Evolutionary conservation across 768 basidiomycete genomes (phyloP), one percentile per base, ranked within the genome.

Genomic region (Chalciporus chontae): DNA sequence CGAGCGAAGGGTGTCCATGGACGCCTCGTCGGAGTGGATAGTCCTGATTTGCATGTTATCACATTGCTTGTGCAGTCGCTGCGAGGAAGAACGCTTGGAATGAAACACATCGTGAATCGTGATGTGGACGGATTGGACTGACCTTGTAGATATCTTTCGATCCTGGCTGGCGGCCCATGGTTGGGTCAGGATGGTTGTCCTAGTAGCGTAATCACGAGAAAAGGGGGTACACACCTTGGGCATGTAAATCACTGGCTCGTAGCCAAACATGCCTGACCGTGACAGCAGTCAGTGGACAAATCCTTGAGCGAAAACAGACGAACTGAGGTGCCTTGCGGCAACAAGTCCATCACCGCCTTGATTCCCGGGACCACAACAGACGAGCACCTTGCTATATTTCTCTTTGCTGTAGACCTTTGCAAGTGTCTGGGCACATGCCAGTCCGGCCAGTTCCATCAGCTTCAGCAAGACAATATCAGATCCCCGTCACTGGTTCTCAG

Each of bases 311-410:
- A 34, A n/a, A 21, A 23, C 18, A 31, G 32, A 53, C 80, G 47
- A 56, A 90, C 91, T 83, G 8, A 99, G 79, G 71, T 99, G 96
- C 39, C 95, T 77, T 38, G 96, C 96, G 24, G 96, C 96, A 21
- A 97, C 95, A 0, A 99, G 74, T 4, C 96, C 96, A 69, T 99
- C 96, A 11, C 96, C 96, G 69, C 81, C 92, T 74, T 98, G 95
- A 62, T 98, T 98, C 37, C 96, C 96, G 7, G 96, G 94, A 15
- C 96, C 96, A 64, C 94, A 97, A 61, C 90, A 93, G 10, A 98
- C 90, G n/a, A 98, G 73, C 6, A 98, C 91, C 10, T 83, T 79
- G 32, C 77, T 78, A 65, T 90, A 83, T 40, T 74, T 77, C 3
- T 83, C 80, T 26, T 77, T 81, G 36, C 72, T 73, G 65, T 91